Evolutionary conservation across 2,329 filamentous ascomycete genomes (phyloP).

Genomic region (Arthrinium puccinioides): DNA sequence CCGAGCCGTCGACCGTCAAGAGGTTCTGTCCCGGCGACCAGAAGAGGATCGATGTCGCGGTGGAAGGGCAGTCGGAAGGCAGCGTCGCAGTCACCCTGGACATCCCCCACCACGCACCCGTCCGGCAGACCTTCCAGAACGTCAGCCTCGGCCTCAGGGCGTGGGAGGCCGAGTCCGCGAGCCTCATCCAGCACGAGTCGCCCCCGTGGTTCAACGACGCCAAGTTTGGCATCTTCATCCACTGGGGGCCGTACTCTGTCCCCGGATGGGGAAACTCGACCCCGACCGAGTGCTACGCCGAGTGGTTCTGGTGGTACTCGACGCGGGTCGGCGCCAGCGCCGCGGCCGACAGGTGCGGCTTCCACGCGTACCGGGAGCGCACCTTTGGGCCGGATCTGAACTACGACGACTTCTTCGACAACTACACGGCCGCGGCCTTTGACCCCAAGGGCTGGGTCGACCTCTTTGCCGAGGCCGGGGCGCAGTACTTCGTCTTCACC

Average conservation of each 20-base stretch:
- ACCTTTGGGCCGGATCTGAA: constrained; percentile 42
- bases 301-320: constrained; percentile 18
- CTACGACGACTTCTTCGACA: constrained; percentile 48
- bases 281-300: constrained; percentile 32
- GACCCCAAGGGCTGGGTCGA: constrained; percentile 39
- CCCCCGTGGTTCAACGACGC: constrained; percentile 31
- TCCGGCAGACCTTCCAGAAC: no score
- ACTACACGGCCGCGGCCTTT: constrained; percentile 43
- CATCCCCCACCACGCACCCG: constrained; percentile 14
- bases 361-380: constrained; percentile 37
- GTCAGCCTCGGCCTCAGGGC: constrained; percentile 24
- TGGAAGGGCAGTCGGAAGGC: constrained; percentile 9
- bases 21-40: constrained; percentile 36
- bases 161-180: constrained; percentile 27
- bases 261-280: constrained; percentile 45
- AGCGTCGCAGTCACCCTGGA: no score
- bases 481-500: constrained; percentile 37
- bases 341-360: neutral
- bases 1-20: constrained; percentile 29
- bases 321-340: neutral
- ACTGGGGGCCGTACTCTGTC: constrained; percentile 52
- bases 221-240: constrained; percentile 55
- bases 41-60: constrained; percentile 28
- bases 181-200: constrained; percentile 12
- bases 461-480: constrained; percentile 27